A percentile compares a stretch with the other conserved stretches of the same genome.
phyloP scores from a whole-genome alignment of 176 grass and related monocot genomes.

The maize (Zea mays) region DNA sequence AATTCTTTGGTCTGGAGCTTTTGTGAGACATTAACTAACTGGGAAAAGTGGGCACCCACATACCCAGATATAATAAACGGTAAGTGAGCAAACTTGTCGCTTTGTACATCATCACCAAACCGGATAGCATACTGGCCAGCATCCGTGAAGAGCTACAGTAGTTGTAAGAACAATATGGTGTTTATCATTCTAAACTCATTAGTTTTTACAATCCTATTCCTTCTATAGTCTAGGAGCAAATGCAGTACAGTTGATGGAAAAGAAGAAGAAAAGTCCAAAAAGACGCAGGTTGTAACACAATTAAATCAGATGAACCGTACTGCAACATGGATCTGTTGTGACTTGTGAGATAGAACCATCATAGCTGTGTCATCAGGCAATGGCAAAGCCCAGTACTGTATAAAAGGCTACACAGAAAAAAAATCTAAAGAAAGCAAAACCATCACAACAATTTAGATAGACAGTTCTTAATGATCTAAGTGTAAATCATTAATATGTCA shows the following conservation, averaged over 20 bases:
- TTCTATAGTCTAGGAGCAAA: constrained; percentile 21
- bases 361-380: neutral
- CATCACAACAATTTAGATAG: constrained; percentile 1
- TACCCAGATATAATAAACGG: neutral
- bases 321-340: no score
- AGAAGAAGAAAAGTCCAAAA: constrained; percentile 1
- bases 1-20: constrained; percentile 63
- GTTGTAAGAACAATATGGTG: constrained; percentile 14
- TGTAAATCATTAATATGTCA: constrained; percentile 5
- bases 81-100: constrained; percentile 26
- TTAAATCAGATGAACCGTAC: neutral
- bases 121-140: constrained; percentile 94
- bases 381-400: neutral
- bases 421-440: constrained; percentile 23
- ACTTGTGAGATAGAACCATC: no score
- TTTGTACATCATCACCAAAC: constrained; percentile 64
- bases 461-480: neutral
- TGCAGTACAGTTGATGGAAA: neutral
- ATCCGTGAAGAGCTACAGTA: constrained; percentile 88
- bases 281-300: neutral
- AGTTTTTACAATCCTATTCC: neutral
- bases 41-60: neutral
- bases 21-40: neutral
- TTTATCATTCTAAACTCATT: neutral
- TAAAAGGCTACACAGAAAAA: neutral